Evolutionary conservation across 352 stramenopile species (phyloP), one percentile per base, ranked within the genome.

Genomic region (Pythium folliculosum): DNA sequence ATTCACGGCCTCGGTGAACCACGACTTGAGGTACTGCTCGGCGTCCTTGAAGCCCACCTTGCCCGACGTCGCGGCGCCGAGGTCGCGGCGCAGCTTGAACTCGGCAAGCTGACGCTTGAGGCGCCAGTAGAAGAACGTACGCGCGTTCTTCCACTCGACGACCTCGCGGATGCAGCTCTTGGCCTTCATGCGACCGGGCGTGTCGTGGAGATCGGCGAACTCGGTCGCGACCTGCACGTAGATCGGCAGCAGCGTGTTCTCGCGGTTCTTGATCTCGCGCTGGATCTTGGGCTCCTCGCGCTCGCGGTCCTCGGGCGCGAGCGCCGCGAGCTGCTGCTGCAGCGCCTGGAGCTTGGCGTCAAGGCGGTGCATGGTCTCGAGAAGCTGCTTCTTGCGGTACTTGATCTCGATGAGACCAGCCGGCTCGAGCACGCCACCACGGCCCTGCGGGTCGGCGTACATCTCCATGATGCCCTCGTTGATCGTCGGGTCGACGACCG

Each of bases 381-480:
- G 69, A 35, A 99, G 84, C 77, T 99, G 98, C 73, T 98, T 98
- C 70, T 97, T 95, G 58, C 97, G 86, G 89, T 99, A 99, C 87
- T 99, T 99, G 75, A 99, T 99, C 77, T 94, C 96, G 40, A 98
- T 98, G 56, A 96, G 71, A 71, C 98, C 98, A 53, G 98, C 98
- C 8, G 98, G 97, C 82, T 99, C 98, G 12, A 99, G 84, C 40
- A 99, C 97, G 71, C 98, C 97, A 75, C 97, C 98, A 48, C 97
- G 87, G 47, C 95, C 94, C 37, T 82, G 86, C 37, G 90, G 80
- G 66, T 98, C 92, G 25, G 97, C 96, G 84, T 99, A 99, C 97
- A 99, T 99, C 86, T 99, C 98, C 98, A 99, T 99, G 61, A 99
- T 96, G 61, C 95, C 92, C 22, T 97, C 77, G 80, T 99, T 99